Evolutionary conservation across 371 early-diverging fungal genomes (phyloP), one percentile per base, ranked within the genome.

Genomic region (Mucor ambiguus): DNA sequence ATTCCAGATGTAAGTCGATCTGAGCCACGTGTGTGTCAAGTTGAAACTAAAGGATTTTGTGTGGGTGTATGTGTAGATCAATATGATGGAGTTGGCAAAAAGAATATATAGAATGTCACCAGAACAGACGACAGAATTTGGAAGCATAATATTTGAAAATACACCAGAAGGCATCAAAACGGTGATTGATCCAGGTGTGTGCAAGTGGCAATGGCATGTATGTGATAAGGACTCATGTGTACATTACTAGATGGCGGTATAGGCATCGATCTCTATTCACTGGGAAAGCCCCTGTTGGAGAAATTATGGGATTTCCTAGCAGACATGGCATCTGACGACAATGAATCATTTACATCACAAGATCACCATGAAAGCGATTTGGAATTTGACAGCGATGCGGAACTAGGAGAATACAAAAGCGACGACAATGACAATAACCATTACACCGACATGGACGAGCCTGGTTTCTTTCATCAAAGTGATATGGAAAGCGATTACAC

Each of bases 81-180:
- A 78, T 60, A 82, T 82, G 72, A 46, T 75, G 55, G 77, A 78
- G 48, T 63, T 82, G 10, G 79, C 74, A 2, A 70, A 74, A 38
- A 64, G 70, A 29, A 63, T 82, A 12, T 71, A 69, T 58, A 59
- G 46, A 33, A 66, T 80, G 75, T 58, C 63, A 26, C 24, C 37
- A 16, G 74, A 75, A 5, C 77, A 78, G 41, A 46, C 54, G 22
- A 52, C 62, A n/a, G 71, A 69, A 46, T 62, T 80, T 43, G 70
- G 73, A 54, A 57, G 56, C 14, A 60, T 82, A 8, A 62, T 82
- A 37, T 60, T 69, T 20, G 61, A 75, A n/a, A 54, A 71, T 43
- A 63, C 60, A 55, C 64, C 75, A 12, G 72, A 78, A 7, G 65
- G 59, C 18, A 72, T 74, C 58, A 59, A 44, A 20, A 43, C 61